These are phyloP conservation scores for Elaeis guineensis DNA, from an alignment of 176 grass and related monocot species.

Conservation along the genomic window DNA sequence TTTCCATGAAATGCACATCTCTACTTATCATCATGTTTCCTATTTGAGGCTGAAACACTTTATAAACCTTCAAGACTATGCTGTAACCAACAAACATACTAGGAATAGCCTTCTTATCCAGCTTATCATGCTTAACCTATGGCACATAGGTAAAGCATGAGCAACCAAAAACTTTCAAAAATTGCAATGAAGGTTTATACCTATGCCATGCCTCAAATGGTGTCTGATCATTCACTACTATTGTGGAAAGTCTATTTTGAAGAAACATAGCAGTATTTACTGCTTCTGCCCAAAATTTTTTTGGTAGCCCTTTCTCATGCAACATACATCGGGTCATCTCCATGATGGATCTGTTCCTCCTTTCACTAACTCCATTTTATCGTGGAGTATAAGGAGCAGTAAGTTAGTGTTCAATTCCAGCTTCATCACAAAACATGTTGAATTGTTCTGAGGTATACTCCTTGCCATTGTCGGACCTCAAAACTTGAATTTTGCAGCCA, in stretches of 20 bases:
- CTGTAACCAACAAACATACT: background rate
- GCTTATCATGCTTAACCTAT: background rate
- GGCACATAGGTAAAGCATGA: background rate
- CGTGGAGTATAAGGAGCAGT: too few relatives aligned
- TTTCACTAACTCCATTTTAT: too few relatives aligned
- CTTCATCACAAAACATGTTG: background rate
- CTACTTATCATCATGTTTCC: background rate
- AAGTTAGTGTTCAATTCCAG: background rate
- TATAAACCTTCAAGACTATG: background rate
- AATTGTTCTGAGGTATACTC: background rate
- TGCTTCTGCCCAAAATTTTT: background rate
- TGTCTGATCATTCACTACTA: background rate
- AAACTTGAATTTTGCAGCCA: background rate
- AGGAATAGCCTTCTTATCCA: background rate
- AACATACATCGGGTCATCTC: background rate
- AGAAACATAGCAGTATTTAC: background rate
- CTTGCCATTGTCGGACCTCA: too few relatives aligned
- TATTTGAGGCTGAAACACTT: background rate
- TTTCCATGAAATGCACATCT: background rate
- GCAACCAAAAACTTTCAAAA: background rate
- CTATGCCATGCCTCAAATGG: constrained; percentile 5
- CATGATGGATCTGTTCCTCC: too few relatives aligned
- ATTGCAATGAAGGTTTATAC: background rate
- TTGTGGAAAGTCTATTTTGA: background rate
- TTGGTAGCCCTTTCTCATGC: background rate